Evolutionary conservation across 1,284 basidiomycete species (phyloP).

Genomic region (Ceratobasidium sp.): DNA sequence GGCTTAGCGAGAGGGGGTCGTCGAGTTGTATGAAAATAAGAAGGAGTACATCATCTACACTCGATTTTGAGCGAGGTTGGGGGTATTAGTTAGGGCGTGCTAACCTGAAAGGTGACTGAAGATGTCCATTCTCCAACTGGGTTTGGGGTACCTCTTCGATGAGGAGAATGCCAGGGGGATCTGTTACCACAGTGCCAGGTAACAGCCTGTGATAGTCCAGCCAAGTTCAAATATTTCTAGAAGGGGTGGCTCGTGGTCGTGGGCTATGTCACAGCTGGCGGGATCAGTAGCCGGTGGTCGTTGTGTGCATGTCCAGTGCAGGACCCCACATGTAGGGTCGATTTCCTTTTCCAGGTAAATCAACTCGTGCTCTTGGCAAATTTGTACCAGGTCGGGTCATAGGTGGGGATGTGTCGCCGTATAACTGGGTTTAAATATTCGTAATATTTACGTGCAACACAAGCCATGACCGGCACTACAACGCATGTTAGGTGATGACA

Average conservation of each 20-base stretch:
- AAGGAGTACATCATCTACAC: conserved; percentile 70
- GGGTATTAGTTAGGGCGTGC: neutral
- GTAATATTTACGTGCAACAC: too few species aligned
- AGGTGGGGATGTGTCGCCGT: too few species aligned
- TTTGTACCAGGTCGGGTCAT: neutral
- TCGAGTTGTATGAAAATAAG: conserved; percentile 72
- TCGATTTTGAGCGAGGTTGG: neutral
- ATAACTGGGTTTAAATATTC: too few species aligned
- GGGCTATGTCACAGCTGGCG: neutral
- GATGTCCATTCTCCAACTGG: conserved; percentile 34
- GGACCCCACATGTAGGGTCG: conserved; percentile 36
- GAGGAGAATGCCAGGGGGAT: conserved; percentile 17
- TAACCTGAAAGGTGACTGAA: conserved; percentile 32
- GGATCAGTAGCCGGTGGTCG: conserved; percentile 20
- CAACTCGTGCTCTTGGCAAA: conserved; percentile 4
- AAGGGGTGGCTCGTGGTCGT: neutral
- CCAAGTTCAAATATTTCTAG: neutral
- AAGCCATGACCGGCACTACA: too few species aligned
- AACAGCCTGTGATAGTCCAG: conserved; percentile 3
- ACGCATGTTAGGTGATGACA: too few species aligned
- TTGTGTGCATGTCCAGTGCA: conserved; percentile 18
- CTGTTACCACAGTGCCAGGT: neutral
- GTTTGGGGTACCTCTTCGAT: conserved; percentile 35
- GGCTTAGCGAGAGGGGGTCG: conserved; percentile 65
- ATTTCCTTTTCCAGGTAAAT: conserved; percentile 29